Conservation (phyloP, 2,329 filamentous ascomycete species). For the Waltergamsia citrina region DNA sequence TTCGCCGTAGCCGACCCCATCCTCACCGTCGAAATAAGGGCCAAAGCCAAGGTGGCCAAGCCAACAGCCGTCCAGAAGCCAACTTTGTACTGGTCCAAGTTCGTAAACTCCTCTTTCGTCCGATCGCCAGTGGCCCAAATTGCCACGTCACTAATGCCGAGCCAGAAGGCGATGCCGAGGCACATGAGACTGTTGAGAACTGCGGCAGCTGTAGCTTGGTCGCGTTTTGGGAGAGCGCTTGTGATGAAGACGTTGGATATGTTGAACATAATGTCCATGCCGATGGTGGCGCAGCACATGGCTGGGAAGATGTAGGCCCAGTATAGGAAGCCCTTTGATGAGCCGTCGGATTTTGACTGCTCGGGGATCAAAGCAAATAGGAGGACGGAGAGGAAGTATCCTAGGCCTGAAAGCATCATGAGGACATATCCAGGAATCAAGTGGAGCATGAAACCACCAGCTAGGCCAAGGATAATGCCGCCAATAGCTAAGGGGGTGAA, state of each 20-base stretch:
- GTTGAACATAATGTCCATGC: constrained; percentile 70
- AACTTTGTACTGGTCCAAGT: constrained; percentile 47
- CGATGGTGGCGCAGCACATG: constrained; percentile 60
- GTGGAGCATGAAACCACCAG: constrained; percentile 60
- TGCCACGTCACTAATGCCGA: constrained; percentile 60
- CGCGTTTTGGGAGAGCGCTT: constrained; percentile 53
- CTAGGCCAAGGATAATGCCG: constrained; percentile 51
- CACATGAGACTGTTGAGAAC: constrained; percentile 63
- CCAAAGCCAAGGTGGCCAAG: constrained; percentile 38
- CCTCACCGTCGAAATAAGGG: constrained; percentile 45
- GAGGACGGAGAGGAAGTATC: constrained; percentile 47
- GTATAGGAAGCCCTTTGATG: constrained; percentile 31
- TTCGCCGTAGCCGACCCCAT: constrained; percentile 45
- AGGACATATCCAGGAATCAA: constrained; percentile 52
- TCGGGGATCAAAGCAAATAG: constrained; percentile 56
- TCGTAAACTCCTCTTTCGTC: constrained; percentile 21
- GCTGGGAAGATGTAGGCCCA: constrained; percentile 68
- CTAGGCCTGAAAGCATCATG: constrained; percentile 50
- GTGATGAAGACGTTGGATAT: constrained; percentile 71
- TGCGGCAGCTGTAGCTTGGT: constrained; percentile 64
- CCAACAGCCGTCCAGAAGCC: constrained; percentile 59
- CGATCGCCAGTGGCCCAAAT: constrained; percentile 37
- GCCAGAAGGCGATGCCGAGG: constrained; percentile 61
- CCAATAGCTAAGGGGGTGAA: constrained; percentile 58
- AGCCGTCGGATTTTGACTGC: constrained; percentile 24